Conservation (phyloP, 108 stramenopile genomes). For the Phaeodactylum tricornutum region DNA sequence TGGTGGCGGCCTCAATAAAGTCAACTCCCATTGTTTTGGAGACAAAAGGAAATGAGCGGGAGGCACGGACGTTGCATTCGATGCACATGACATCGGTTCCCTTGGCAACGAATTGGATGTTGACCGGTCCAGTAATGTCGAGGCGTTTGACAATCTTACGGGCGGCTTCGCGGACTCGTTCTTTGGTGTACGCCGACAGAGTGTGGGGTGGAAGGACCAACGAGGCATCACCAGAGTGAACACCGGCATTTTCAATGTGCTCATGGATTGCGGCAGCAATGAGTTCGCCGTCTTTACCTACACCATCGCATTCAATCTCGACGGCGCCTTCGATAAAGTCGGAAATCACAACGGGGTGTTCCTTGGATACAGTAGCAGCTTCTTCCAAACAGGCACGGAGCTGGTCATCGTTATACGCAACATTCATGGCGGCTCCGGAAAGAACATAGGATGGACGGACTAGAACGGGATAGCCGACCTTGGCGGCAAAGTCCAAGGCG, state of each 20-base stretch:
- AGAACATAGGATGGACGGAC: constrained; percentile 97
- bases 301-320: constrained; percentile 98
- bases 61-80: constrained; percentile 97
- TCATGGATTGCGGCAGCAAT: constrained; percentile 93
- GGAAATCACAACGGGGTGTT: constrained; percentile 95
- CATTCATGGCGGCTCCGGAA: constrained; percentile 97
- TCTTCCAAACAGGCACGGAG: constrained; percentile 77
- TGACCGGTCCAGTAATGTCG: constrained; percentile 97
- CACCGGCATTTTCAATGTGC: constrained; percentile 98
- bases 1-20: constrained; percentile 94
- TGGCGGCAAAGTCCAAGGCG: constrained; percentile 84
- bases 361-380: constrained; percentile 91
- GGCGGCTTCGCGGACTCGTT: constrained; percentile 82
- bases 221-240: constrained; percentile 96
- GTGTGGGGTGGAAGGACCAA: constrained; percentile 86
- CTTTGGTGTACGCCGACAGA: constrained; percentile 70
- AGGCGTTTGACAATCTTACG: constrained; percentile 85
- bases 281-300: constrained; percentile 90
- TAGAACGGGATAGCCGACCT: constrained; percentile 91
- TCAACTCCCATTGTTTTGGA: constrained; percentile 98
- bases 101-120: constrained; percentile 98
- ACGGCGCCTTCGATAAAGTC: constrained; percentile 92
- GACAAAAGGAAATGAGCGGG: constrained; percentile 97
- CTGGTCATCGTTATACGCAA: constrained; percentile 88
- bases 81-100: constrained; percentile 96